These are phyloP conservation scores for Strombidium stylifer DNA, from an alignment of 73 alveolate species.

Conservation along the genomic window DNA sequence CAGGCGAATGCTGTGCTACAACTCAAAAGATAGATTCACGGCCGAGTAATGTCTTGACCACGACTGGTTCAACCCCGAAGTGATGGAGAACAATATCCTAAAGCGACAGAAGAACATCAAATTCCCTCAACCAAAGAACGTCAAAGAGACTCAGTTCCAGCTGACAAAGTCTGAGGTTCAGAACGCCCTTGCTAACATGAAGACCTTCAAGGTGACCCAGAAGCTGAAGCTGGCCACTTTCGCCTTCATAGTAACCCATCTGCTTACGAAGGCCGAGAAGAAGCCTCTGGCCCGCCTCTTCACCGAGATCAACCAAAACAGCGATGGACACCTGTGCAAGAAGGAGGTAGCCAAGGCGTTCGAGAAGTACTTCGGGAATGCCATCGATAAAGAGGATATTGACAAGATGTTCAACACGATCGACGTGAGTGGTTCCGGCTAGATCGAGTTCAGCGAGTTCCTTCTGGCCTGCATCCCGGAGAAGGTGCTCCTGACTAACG, in stretches of 20 bases:
- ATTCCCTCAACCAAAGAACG: no score
- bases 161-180: constrained; percentile 30
- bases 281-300: constrained; percentile 68
- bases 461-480: no score
- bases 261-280: constrained; percentile 74
- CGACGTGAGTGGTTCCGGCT: no score
- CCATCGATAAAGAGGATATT: no score
- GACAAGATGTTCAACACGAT: no score
- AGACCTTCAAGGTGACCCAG: constrained; percentile 76
- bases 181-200: constrained; percentile 68
- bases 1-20: constrained; percentile 22
- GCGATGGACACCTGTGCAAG: no score
- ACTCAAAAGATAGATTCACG: constrained; percentile 53
- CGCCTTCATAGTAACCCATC: constrained; percentile 81
- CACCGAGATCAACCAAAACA: constrained; percentile 71
- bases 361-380: no score
- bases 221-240: constrained; percentile 87
- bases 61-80: constrained; percentile 43
- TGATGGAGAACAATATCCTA: no score
- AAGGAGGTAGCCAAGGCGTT: no score
- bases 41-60: constrained; percentile 63
- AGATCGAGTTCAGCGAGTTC: no score
- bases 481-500: no score
- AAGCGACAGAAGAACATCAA: no score
- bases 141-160: constrained; percentile 14